A percentile compares a stretch with the other conserved stretches of the same genome.
These are phyloP conservation scores for Aristolochia fimbriata DNA, from an alignment of 164 flowering plant species.

Conservation along the genomic window DNA sequence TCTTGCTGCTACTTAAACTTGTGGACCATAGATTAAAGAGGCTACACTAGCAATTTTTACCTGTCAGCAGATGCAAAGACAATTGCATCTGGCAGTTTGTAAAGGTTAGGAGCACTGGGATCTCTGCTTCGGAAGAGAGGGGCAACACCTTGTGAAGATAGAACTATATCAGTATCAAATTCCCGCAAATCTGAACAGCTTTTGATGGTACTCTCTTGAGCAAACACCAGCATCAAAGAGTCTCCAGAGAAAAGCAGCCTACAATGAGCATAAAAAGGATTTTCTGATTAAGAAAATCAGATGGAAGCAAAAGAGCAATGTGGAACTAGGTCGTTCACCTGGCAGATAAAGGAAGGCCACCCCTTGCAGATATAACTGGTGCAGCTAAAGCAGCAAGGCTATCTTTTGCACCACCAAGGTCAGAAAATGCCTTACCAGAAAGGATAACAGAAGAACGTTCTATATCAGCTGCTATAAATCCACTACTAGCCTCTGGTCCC, in stretches of 20 bases:
- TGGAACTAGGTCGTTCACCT: too few species aligned
- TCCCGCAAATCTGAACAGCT: constrained; percentile 18
- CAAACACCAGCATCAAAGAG: constrained; percentile 35
- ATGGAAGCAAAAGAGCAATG: too few species aligned
- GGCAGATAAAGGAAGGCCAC: constrained; percentile 39
- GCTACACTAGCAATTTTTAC: constrained; percentile 14
- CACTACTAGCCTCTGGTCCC: constrained; percentile 22
- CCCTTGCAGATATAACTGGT: constrained; percentile 38
- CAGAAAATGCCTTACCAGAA: constrained; percentile 44
- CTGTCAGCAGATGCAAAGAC: constrained; percentile 36
- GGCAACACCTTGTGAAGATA: constrained; percentile 35
- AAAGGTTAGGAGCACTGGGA: constrained; percentile 18
- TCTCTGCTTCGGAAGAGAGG: constrained; percentile 32
- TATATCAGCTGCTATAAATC: constrained; percentile 40
- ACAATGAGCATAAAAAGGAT: constrained; percentile 8
- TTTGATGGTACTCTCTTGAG: constrained; percentile 29
- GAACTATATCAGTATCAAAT: constrained; percentile 33
- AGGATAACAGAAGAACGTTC: constrained; percentile 39
- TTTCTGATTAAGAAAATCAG: constrained; percentile 1
- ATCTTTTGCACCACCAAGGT: constrained; percentile 25
- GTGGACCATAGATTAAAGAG: neutral
- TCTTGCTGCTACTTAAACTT: too few species aligned
- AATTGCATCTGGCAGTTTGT: constrained; percentile 34
- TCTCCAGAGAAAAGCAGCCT: constrained; percentile 40
- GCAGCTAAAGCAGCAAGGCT: constrained; percentile 35